These are phyloP conservation scores for Russula sp. DNA, from an alignment of 768 basidiomycete genomes.

Conservation along the genomic window DNA sequence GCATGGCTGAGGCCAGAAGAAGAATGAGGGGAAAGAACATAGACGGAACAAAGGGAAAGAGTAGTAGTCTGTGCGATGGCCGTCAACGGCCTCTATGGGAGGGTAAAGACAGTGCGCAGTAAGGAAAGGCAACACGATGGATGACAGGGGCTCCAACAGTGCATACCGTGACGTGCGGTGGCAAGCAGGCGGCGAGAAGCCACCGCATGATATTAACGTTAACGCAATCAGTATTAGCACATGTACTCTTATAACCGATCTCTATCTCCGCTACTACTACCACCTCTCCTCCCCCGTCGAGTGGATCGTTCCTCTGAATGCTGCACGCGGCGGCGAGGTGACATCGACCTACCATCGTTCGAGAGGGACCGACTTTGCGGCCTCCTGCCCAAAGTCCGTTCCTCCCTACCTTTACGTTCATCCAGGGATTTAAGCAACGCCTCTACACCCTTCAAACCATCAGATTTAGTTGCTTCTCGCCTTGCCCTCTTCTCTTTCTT, in stretches of 20 bases:
- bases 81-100: background rate
- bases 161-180: no score
- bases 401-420: conserved; percentile 18
- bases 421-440: conserved; percentile 52
- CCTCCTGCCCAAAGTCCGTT: background rate
- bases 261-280: background rate
- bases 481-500: conserved; percentile 63
- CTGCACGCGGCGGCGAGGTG: background rate
- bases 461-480: conserved; percentile 49
- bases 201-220: no score
- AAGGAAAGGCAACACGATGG: no score
- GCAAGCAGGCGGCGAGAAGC: no score
- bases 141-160: no score
- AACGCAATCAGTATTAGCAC: no score
- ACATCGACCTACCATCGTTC: background rate
- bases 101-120: conserved; percentile 1
- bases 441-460: conserved; percentile 60
- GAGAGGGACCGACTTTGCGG: conserved; percentile 2
- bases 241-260: background rate
- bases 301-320: background rate
- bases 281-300: background rate
- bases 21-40: background rate
- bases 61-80: background rate
- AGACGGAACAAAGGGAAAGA: background rate
- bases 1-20: background rate